phyloP scores from a whole-genome alignment of 2,329 filamentous ascomycete species.

The Microsporum ferrugineum region DNA sequence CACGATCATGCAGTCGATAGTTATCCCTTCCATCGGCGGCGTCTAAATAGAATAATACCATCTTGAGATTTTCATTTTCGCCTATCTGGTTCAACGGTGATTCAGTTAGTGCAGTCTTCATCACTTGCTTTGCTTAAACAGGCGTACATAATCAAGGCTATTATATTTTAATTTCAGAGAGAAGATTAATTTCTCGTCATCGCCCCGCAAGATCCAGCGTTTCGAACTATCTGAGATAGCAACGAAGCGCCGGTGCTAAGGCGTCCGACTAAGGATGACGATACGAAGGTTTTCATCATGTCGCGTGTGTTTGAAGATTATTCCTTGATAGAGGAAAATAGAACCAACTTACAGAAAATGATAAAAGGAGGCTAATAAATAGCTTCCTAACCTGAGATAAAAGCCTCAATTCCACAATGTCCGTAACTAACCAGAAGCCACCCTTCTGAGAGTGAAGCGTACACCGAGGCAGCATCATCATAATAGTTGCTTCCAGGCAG shows the following conservation, averaged over 20 bases:
- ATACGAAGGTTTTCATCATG: slow-evolving; percentile 79
- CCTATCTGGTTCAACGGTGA: background rate
- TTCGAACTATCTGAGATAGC: background rate
- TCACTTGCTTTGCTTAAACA: background rate
- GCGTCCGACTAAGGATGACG: slow-evolving; percentile 94
- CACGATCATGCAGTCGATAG: background rate
- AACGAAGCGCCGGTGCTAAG: slow-evolving; percentile 23
- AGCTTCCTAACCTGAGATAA: background rate
- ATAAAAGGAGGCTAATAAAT: background rate
- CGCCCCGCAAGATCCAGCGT: slow-evolving; percentile 1
- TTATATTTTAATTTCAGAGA: slow-evolving; percentile 9
- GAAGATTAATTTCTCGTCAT: slow-evolving; percentile 15
- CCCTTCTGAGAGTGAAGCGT: background rate
- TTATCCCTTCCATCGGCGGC: background rate
- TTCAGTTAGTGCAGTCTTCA: background rate
- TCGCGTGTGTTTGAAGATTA: background rate
- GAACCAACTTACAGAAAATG: background rate
- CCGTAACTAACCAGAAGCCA: background rate
- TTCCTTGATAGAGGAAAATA: background rate
- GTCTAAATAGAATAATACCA: background rate
- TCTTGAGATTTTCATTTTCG: background rate
- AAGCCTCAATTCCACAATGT: too few species aligned
- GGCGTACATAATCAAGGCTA: background rate
- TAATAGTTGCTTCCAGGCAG: too few species aligned
- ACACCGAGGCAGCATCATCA: background rate